Evolutionary conservation across 306 rosid species (phyloP), one percentile per base, ranked within the genome.

Genomic region (Begonia fuchsioides): DNA sequence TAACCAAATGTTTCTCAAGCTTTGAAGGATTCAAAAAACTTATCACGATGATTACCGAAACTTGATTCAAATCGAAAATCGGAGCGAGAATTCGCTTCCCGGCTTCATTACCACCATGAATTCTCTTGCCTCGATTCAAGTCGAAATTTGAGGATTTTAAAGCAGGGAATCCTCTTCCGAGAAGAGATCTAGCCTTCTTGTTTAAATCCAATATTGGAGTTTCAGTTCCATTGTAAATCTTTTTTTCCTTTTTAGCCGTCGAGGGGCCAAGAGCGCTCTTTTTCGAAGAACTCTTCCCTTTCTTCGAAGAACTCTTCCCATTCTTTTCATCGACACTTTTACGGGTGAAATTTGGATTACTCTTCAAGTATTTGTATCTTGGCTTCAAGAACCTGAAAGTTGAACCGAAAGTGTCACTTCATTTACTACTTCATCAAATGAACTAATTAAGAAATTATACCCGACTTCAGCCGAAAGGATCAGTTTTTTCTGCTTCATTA

Each of bases 51-150:
- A 3, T 64, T 82, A 85, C 98, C 92, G 87, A 85, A 60, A 92
- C 74, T 66, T 92, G 85, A 83, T 90, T 90, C 74, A 90, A 74
- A 73, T 90, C 94, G 17, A 57, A 57, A 48, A 57, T 54, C 26
- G 47, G 62, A 13, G 54, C 32, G 5, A 20, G 3, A 6, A 20
- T 38, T 5, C 7, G 39, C 17, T 49, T 57, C 8, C 79, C 12
- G 6, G 72, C 61, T 64, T 79, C 97, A 58, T 75, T 75, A 32
- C 76, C 76, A 39, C 67, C 60, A 18, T 68, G 70, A 58, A 65
- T 64, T 64, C 69, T 62, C 26, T 76, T 87, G 61, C 70, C 78
- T 56, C 64, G 74, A 46, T 79, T 72, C 55, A 68, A 58, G 58
- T 76, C 87, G 18, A 79, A 56, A 44, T 35, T 39, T 18, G 64